Evolutionary conservation across 2,329 filamentous ascomycete species (phyloP).

Genomic region (Pseudopithomyces maydicus): DNA sequence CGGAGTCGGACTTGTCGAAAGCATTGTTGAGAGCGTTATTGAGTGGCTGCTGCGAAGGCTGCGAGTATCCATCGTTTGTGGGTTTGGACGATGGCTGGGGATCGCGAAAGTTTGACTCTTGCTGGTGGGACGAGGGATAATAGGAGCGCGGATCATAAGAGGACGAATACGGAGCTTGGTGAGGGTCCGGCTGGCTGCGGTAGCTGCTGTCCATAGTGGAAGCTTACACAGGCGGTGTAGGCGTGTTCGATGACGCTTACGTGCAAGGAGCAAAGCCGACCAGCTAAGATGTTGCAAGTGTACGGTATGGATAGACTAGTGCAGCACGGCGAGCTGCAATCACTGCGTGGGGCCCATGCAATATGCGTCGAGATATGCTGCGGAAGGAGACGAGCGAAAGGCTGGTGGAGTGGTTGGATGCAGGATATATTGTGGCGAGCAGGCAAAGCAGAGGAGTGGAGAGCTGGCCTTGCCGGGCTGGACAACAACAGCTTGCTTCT

Average conservation of each 20-base stretch:
- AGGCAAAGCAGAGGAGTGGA: constrained; percentile 1
- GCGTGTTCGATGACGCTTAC: constrained; percentile 24
- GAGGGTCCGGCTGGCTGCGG: constrained; percentile 22
- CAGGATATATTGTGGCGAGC: constrained; percentile 5
- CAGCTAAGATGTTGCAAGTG: constrained; percentile 3
- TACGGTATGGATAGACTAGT: constrained; percentile 15
- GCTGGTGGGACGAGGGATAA: constrained; percentile 26
- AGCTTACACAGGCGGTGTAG: constrained; percentile 17
- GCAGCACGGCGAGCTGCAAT: constrained; percentile 27
- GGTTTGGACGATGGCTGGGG: constrained; percentile 34
- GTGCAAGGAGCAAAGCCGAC: constrained; percentile 10
- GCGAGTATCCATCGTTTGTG: constrained; percentile 39
- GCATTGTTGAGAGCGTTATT: constrained; percentile 63
- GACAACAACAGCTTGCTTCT: constrained; percentile 9
- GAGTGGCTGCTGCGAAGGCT: constrained; percentile 54
- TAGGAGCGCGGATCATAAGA: constrained; percentile 26
- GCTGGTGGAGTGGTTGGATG: not conserved
- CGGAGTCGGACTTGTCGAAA: constrained; percentile 56
- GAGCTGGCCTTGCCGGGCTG: constrained; percentile 1
- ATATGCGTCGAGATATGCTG: constrained; percentile 10
- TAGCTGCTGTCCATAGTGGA: constrained; percentile 22
- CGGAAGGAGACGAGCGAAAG: not conserved
- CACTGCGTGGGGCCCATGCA: constrained; percentile 28
- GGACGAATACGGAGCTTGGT: constrained; percentile 19
- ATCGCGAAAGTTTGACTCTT: constrained; percentile 29